Evolutionary conservation across 2,329 filamentous ascomycete species (phyloP), one percentile per base, ranked within the genome.

Genomic region (Calonectria pteridis): DNA sequence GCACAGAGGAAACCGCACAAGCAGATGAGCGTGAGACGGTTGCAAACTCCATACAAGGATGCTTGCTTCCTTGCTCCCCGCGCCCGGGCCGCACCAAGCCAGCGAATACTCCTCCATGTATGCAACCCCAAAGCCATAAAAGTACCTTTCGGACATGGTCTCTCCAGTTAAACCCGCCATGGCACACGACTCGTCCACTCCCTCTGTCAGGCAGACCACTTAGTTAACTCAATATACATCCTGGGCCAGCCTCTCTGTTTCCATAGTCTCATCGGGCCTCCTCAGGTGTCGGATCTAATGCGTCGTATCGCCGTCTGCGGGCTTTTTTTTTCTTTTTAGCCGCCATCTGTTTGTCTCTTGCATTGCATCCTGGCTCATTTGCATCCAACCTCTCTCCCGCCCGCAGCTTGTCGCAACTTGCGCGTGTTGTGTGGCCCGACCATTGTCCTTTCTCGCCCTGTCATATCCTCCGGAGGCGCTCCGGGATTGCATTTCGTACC

Each of bases 251-350:
- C 14, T 26, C 33, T 67, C 31, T 62, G 31, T 53, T 53, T 55
- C 64, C 49, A 37, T 40, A 29, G 55, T 35, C 33, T 37, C 55
- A 7, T 23, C 31, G 23, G 59, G 59, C 10, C 28, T 64, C 59
- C 26, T 70, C 35, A 18, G 26, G 33, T 33, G 59, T 70, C 67
- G 67, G 67, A 31, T 64, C 58, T 70, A 70, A 46, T 43, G 46
- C 58, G 16, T 68, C 58, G 67, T 70, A 70, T 53, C 67, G 58
- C 67, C 67, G 67, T 43, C 40, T 70, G 67, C 55, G 67, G 67
- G 67, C 23, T 55, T 33, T 46, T 46, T 46, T 46, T n/a, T 46
- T 13, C 43, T 46, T 46, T 49, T 43, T 49, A 49, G 59, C 59
- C 37, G 37, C 28, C 59, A 64, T 46, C 23, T 40, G 33, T 40